Evolutionary conservation across 2,329 filamentous ascomycete genomes (phyloP).

Genomic region (Penicillium sp.): DNA sequence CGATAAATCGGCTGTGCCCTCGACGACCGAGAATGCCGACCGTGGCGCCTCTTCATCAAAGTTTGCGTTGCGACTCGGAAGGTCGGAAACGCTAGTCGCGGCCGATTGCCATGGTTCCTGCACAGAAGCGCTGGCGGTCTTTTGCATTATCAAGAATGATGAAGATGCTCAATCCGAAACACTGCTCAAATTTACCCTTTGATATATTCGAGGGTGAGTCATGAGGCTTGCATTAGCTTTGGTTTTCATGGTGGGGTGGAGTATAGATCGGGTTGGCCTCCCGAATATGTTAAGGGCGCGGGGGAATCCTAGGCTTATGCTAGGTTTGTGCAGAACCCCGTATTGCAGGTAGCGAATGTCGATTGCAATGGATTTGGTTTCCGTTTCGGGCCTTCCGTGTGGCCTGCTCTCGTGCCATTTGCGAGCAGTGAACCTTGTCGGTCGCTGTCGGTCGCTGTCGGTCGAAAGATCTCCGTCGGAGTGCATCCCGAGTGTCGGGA

Average conservation of each 20-base stretch:
- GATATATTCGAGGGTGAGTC: neutral
- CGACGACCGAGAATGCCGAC: conserved; percentile 22
- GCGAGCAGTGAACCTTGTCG: neutral
- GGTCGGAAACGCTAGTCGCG: neutral
- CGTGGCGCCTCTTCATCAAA: conserved; percentile 17
- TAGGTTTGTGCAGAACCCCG: neutral
- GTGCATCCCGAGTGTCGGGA: neutral
- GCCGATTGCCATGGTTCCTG: conserved; percentile 6
- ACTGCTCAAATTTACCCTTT: neutral
- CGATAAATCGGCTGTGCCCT: conserved; percentile 19
- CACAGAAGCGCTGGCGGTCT: neutral
- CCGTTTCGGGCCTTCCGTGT: neutral
- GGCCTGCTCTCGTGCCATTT: neutral
- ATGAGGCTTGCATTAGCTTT: conserved; percentile 1
- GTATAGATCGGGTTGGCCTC: neutral
- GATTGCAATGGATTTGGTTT: neutral
- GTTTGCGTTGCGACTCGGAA: neutral
- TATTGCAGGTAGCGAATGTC: neutral
- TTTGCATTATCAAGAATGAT: neutral
- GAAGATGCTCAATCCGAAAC: too few species aligned
- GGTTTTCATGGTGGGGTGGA: neutral
- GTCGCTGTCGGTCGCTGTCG: too few species aligned
- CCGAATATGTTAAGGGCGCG: neutral
- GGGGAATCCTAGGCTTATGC: neutral
- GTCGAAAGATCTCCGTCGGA: neutral